Evolutionary conservation across 225 moss, liverwort and hornwort genomes (phyloP).

Genomic region (Physcomitrellopsis africana): DNA sequence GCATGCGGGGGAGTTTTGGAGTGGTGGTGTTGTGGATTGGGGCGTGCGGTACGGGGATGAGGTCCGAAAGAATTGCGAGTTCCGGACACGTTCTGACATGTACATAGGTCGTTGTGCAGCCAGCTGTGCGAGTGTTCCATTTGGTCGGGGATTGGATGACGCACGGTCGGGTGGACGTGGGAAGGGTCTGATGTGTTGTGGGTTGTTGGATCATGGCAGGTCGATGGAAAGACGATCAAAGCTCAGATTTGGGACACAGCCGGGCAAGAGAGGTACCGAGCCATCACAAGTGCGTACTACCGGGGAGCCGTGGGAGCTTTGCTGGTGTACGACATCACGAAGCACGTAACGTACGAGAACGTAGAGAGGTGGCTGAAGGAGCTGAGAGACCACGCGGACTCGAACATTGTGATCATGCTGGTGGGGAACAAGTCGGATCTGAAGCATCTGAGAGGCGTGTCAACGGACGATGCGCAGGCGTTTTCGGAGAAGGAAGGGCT

Average conservation of each 20-base stretch:
- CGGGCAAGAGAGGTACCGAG: conserved; percentile 41
- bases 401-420: conserved; percentile 50
- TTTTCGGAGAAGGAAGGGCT: conserved; percentile 46
- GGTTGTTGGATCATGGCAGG: background rate
- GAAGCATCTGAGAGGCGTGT: conserved; percentile 42
- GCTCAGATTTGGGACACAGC: conserved; percentile 31
- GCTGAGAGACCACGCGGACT: conserved; percentile 46
- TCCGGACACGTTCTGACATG: background rate
- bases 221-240: conserved; percentile 37
- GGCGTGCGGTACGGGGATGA: too few relatives aligned
- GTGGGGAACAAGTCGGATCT: conserved; percentile 43
- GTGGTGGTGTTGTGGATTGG: too few relatives aligned
- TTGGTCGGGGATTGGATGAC: background rate
- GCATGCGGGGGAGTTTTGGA: too few relatives aligned
- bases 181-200: background rate
- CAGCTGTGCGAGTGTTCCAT: conserved; percentile 10
- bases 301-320: conserved; percentile 44
- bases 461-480: conserved; percentile 40
- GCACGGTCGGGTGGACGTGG: background rate
- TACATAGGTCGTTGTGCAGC: background rate
- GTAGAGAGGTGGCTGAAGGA: conserved; percentile 52
- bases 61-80: too few relatives aligned
- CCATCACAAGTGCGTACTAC: conserved; percentile 47
- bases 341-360: conserved; percentile 43
- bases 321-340: conserved; percentile 44